These are phyloP conservation scores for Paramecium sexaurelia DNA, from an alignment of 73 alveolate genomes.

Conservation along the genomic window DNA sequence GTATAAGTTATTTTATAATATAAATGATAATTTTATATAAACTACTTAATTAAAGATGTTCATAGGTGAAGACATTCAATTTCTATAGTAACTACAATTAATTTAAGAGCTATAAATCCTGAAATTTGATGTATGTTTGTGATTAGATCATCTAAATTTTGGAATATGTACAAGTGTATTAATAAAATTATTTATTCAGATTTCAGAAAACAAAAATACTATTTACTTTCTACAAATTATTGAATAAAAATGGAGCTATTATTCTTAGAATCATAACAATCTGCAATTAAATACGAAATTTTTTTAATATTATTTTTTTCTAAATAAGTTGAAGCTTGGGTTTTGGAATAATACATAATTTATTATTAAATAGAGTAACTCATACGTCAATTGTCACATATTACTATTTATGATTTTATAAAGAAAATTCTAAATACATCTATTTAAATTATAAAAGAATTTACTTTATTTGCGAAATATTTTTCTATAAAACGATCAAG, in stretches of 20 bases:
- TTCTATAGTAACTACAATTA: neutral
- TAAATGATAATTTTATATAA: constrained; percentile 32
- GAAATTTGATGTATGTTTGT: neutral
- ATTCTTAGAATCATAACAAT: constrained; percentile 89
- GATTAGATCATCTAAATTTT: constrained; percentile 56
- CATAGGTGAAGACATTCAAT: constrained; percentile 15
- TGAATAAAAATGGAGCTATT: constrained; percentile 77
- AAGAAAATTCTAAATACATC: constrained; percentile 66
- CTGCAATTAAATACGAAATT: constrained; percentile 61
- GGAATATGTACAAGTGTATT: constrained; percentile 59
- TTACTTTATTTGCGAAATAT: constrained; percentile 79
- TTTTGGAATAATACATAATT: constrained; percentile 83
- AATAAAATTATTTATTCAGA: constrained; percentile 22
- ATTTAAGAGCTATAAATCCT: neutral
- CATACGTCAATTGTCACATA: too few relatives aligned
- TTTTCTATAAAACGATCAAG: constrained; percentile 79
- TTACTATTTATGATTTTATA: constrained; percentile 67
- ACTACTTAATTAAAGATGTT: constrained; percentile 20
- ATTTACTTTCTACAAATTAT: constrained; percentile 28
- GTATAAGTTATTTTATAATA: constrained; percentile 50
- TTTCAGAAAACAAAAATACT: constrained; percentile 39
- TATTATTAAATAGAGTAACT: constrained; percentile 73
- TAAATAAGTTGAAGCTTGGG: constrained; percentile 84
- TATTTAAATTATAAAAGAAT: constrained; percentile 15
- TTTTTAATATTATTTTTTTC: neutral